A percentile compares a stretch with the other conserved stretches of the same genome.
phyloP scores from a whole-genome alignment of 129 eudicot genomes.

The Artemisia annua region DNA sequence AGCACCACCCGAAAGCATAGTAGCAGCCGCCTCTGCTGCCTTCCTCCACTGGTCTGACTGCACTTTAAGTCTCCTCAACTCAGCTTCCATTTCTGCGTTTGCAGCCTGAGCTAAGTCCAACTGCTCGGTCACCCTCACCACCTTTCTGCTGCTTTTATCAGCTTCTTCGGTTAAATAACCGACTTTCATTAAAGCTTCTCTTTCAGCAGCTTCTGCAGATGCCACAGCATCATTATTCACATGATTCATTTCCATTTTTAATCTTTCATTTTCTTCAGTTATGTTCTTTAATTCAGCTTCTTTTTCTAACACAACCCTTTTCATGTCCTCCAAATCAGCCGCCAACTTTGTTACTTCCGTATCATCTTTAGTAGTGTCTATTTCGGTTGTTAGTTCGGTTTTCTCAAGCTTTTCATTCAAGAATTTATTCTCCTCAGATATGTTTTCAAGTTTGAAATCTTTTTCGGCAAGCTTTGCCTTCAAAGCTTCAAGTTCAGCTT shows the following conservation, averaged over 20 bases:
- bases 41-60: slow-evolving; percentile 98
- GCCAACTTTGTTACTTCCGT: slow-evolving; percentile 40
- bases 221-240: slow-evolving; percentile 46
- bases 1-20: slow-evolving; percentile 62
- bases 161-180: slow-evolving; percentile 69
- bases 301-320: slow-evolving; percentile 41
- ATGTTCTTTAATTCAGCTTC: slow-evolving; percentile 48
- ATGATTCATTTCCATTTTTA: slow-evolving; percentile 48
- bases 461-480: slow-evolving; percentile 44
- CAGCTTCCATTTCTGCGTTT: slow-evolving; percentile 80
- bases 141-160: slow-evolving; percentile 57
- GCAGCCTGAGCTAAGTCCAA: slow-evolving; percentile 80
- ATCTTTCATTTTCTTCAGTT: slow-evolving; percentile 63
- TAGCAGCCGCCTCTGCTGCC: slow-evolving; percentile 97
- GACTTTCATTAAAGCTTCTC: slow-evolving; percentile 65
- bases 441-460: slow-evolving; percentile 38
- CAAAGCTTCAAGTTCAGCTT: slow-evolving; percentile 53
- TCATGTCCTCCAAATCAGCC: slow-evolving; percentile 47
- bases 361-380: slow-evolving; percentile 37
- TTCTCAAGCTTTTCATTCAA: slow-evolving; percentile 36
- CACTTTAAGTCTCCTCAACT: slow-evolving; percentile 79
- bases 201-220: slow-evolving; percentile 58
- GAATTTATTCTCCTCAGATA: slow-evolving; percentile 45
- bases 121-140: slow-evolving; percentile 52
- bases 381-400: slow-evolving; percentile 23